A percentile compares a stretch with the other conserved stretches of the same genome.
Evolutionary conservation across 2,329 filamentous ascomycete species (phyloP).

Genomic region (Xylogone sp.): DNA sequence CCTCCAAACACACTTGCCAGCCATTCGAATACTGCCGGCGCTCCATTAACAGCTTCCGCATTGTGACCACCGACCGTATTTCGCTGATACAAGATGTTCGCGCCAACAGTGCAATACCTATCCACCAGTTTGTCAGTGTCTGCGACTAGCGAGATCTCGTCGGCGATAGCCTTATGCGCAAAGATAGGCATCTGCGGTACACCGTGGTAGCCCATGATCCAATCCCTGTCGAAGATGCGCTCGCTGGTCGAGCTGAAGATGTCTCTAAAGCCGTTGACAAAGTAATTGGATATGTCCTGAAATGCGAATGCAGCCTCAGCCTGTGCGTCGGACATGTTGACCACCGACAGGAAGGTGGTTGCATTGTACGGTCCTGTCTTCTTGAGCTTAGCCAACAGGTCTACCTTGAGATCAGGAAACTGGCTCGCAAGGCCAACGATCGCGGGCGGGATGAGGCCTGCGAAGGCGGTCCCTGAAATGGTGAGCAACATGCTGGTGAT

Average conservation of each 20-base stretch:
- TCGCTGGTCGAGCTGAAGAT: conserved; percentile 2
- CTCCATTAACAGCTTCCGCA: conserved; percentile 31
- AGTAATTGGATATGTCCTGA: conserved; percentile 37
- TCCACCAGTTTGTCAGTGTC: conserved; percentile 40
- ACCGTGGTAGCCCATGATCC: conserved; percentile 28
- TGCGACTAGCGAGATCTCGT: conserved; percentile 39
- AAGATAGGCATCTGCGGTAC: conserved; percentile 44
- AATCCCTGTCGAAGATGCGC: not conserved
- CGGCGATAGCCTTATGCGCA: conserved; percentile 45
- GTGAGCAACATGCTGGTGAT: conserved; percentile 31
- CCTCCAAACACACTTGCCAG: conserved; percentile 14
- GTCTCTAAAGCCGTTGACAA: conserved; percentile 31
- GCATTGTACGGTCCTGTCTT: conserved; percentile 24
- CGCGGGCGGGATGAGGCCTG: conserved; percentile 21
- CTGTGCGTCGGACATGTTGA: conserved; percentile 22
- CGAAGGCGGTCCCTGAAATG: conserved; percentile 27
- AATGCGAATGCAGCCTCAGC: conserved; percentile 23
- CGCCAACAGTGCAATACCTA: conserved; percentile 36
- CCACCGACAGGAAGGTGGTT: conserved; percentile 28
- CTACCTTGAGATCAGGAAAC: conserved; percentile 5
- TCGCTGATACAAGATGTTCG: conserved; percentile 39
- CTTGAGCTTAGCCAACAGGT: conserved; percentile 15
- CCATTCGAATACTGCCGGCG: conserved; percentile 28
- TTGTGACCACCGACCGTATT: conserved; percentile 41
- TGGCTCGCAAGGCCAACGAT: conserved; percentile 9